A percentile compares a stretch with the other conserved stretches of the same genome.
Conservation (phyloP, 768 basidiomycete species). For the Leccinum obscurum region DNA sequence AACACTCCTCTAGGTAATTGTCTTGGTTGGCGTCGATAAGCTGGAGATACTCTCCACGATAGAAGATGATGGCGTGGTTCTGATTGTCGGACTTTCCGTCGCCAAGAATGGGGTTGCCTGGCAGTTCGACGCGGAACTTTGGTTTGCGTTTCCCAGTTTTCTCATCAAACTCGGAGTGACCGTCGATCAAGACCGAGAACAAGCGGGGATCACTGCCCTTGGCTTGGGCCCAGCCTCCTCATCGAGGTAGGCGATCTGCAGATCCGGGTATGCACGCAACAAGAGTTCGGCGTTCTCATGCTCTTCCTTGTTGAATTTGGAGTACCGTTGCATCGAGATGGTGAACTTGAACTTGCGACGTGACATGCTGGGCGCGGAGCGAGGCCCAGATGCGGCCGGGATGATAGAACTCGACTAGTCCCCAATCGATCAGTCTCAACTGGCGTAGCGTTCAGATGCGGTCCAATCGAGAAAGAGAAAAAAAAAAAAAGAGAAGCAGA, state of each 20-base stretch:
- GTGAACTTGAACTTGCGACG: too few species aligned
- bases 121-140: constrained; percentile 96
- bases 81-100: constrained; percentile 99
- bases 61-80: constrained; percentile 99
- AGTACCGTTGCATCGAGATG: too few species aligned
- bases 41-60: constrained; percentile 98
- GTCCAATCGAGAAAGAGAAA: too few species aligned
- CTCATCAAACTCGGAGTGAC: constrained; percentile 93
- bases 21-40: constrained; percentile 99
- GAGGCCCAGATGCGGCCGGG: too few species aligned
- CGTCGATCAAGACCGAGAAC: constrained; percentile 94
- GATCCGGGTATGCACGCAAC: constrained; percentile 94
- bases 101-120: constrained; percentile 97
- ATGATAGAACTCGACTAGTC: too few species aligned
- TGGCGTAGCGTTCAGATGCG: too few species aligned
- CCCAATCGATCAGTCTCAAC: too few species aligned
- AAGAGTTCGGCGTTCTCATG: constrained; percentile 98
- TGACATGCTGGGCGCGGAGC: constrained; percentile 40
- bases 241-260: constrained; percentile 97
- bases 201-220: constrained; percentile 86
- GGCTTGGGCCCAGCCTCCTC: constrained; percentile 76
- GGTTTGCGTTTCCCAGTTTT: constrained; percentile 87
- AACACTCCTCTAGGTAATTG: constrained; percentile 98
- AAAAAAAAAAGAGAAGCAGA: too few species aligned
- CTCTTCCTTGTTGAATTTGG: too few species aligned